phyloP scores from a whole-genome alignment of 2,329 filamentous ascomycete genomes.

The Rutstroemia sp. region DNA sequence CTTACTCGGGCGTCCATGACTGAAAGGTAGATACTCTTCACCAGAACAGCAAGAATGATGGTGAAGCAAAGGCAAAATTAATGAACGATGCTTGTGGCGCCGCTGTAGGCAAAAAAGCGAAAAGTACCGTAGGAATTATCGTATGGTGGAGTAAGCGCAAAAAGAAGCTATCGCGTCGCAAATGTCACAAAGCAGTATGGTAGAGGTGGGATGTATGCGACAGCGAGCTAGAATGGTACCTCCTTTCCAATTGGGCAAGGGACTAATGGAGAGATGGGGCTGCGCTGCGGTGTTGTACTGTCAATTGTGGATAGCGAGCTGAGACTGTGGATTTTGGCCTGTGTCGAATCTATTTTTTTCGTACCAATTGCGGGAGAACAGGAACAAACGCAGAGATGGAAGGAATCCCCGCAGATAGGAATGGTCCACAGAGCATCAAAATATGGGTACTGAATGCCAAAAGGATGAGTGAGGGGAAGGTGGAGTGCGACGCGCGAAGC shows the following conservation, averaged over 20 bases:
- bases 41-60: background rate
- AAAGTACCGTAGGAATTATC: background rate
- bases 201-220: background rate
- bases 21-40: background rate
- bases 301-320: too few relatives aligned
- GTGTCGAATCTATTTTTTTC: background rate
- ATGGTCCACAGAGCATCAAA: too few relatives aligned
- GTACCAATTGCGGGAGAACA: background rate
- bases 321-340: too few relatives aligned
- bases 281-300: background rate
- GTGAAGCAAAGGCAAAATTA: background rate
- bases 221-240: background rate
- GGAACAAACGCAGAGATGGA: too few relatives aligned
- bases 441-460: too few relatives aligned
- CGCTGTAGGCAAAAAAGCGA: background rate
- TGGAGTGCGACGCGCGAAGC: too few relatives aligned
- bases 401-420: too few relatives aligned
- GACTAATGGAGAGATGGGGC: background rate
- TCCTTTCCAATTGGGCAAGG: background rate
- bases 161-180: conserved; percentile 21
- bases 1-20: conserved; percentile 37
- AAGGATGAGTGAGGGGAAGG: too few relatives aligned
- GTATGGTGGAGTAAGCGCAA: background rate
- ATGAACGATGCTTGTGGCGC: background rate
- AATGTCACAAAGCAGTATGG: conserved; percentile 7